Percentiles rank a stretch among this genome's conserved stretches.
Conservation (phyloP, 306 rosid genomes). For the Parietaria judaica region DNA sequence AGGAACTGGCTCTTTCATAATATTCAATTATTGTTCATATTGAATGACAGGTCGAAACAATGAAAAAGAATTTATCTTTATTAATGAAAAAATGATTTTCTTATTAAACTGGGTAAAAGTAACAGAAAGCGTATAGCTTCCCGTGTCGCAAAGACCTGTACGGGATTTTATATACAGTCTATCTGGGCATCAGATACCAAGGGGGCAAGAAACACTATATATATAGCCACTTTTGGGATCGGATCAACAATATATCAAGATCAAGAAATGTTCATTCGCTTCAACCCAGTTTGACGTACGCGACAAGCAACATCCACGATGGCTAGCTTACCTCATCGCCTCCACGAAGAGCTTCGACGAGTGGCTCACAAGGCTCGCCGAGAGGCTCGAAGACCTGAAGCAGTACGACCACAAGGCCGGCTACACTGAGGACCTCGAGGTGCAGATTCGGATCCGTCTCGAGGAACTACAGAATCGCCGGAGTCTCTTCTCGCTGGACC, state of each 20-base stretch:
- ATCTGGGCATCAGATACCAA: conserved; percentile 72
- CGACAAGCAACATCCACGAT: no score
- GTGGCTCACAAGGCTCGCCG: background rate
- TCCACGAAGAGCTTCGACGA: background rate
- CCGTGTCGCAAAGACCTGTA: conserved; percentile 78
- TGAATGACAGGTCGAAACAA: no score
- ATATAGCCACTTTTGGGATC: no score
- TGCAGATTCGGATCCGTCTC: no score
- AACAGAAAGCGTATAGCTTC: conserved; percentile 49
- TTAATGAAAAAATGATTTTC: no score
- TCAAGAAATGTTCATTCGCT: no score
- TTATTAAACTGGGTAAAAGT: conserved; percentile 60
- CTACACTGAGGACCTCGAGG: background rate
- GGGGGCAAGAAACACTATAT: conserved; percentile 35
- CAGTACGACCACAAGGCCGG: background rate
- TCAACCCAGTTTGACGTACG: no score
- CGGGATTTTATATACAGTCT: conserved; percentile 40
- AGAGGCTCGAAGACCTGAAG: background rate
- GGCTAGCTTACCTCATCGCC: background rate
- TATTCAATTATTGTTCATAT: no score
- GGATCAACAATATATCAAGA: no score
- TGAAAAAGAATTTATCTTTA: no score
- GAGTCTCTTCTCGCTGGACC: no score
- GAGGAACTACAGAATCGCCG: no score
- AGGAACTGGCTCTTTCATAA: conserved; percentile 15